Conservation (phyloP, 2,329 filamentous ascomycete genomes). For the Neonectria neomacrospora region DNA sequence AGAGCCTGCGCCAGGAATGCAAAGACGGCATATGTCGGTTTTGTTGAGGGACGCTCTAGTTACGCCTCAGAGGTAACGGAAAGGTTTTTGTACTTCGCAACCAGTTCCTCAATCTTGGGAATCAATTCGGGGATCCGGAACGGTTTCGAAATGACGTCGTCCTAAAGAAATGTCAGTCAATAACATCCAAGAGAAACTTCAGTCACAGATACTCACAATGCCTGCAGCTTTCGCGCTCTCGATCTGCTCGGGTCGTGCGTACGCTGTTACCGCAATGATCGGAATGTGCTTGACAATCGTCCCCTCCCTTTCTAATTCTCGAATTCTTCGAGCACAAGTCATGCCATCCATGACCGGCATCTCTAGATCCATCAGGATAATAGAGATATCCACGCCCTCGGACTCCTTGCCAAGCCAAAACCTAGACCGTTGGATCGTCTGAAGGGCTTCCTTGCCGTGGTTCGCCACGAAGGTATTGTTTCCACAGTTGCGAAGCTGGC, state of each 20-base stretch:
- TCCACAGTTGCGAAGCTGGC: slow-evolving; percentile 69
- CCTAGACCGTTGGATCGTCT: slow-evolving; percentile 64
- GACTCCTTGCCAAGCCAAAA: slow-evolving; percentile 64
- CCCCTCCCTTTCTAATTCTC: slow-evolving; percentile 72
- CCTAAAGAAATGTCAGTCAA: slow-evolving; percentile 53
- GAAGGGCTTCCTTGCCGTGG: slow-evolving; percentile 71
- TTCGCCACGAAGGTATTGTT: slow-evolving; percentile 72
- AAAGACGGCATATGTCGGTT: slow-evolving; percentile 1
- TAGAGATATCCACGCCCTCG: slow-evolving; percentile 65
- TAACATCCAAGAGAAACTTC: background rate
- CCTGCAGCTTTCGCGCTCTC: slow-evolving; percentile 76
- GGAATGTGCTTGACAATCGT: slow-evolving; percentile 74
- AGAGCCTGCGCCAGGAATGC: slow-evolving; percentile 17
- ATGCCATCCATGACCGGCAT: slow-evolving; percentile 89
- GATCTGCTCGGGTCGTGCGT: slow-evolving; percentile 80
- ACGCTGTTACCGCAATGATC: slow-evolving; percentile 86
- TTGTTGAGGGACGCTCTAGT: slow-evolving; percentile 4
- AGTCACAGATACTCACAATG: slow-evolving; percentile 65
- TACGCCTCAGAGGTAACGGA: slow-evolving; percentile 37
- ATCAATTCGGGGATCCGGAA: slow-evolving; percentile 79
- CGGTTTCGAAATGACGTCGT: slow-evolving; percentile 82
- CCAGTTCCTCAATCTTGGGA: slow-evolving; percentile 71
- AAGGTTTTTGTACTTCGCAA: slow-evolving; percentile 53
- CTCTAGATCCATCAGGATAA: slow-evolving; percentile 84
- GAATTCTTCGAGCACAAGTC: slow-evolving; percentile 76